Evolutionary conservation across 352 stramenopile species (phyloP), one percentile per base, ranked within the genome.

Genomic region (Globisporangium emineosum): DNA sequence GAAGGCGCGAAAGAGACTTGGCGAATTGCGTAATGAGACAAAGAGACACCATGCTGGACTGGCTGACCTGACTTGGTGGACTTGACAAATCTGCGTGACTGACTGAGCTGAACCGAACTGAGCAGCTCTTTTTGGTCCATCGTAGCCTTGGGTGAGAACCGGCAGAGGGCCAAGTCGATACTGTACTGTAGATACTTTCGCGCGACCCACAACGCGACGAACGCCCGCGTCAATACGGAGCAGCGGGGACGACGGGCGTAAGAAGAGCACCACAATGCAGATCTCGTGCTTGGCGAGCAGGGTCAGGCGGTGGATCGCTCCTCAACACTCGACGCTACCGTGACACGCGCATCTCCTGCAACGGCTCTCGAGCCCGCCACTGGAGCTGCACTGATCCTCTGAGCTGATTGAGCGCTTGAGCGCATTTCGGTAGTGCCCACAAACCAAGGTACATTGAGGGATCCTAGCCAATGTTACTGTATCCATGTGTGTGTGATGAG

Each of bases 11-110:
- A 2, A 4, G 17, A 21, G 25, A 55, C 25, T 55, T 23, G 49
- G 49, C 25, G 19, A 29, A 55, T 55, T 35, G 49, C 9, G 25
- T 35, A 35, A 55, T 55, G 49, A 55, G 25, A 17, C 49, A 55
- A 29, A 32, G 25, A 33, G 13, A 35, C 25, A 13, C 49, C 25
- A 35, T 12, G 5, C 9, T 30, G 42, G 33, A 5, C 2, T 25
- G n/a, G 23, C 19, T 40, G 50, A 27, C 4, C 23, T 30, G 30
- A 25, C 25, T 17, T 5, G 37, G 13, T 7, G 12, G 43, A 27
- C 43, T 50, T 50, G 43, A 19, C 5, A 7, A 13, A 25, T 6
- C 7, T 45, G 37, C 23, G 2, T 10, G 35, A 42, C 35, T 42
- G 35, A 42, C 12, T 12, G 12, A 12, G 12, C 40, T 47, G 40